Conservation (phyloP, 2,329 filamentous ascomycete species). For the Colletotrichum echinochloae region DNA sequence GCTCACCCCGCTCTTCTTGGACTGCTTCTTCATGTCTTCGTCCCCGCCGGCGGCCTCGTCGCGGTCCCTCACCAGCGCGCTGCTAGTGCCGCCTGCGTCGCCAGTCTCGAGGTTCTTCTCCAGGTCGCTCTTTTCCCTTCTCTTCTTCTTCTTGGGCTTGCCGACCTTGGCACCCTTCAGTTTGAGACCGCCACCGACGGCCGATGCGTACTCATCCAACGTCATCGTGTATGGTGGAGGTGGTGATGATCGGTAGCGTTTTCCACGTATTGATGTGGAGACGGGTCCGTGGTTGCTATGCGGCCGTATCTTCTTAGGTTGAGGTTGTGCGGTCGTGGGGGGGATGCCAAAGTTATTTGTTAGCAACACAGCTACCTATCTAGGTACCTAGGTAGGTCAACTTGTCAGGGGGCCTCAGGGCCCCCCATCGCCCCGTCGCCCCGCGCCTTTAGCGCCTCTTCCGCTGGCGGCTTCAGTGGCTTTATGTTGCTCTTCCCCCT, state of each 20-base stretch:
- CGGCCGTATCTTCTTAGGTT: background rate
- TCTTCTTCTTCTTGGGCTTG: slow-evolving; percentile 76
- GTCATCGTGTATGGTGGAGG: slow-evolving; percentile 63
- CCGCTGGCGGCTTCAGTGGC: slow-evolving; percentile 18
- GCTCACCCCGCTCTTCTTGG: slow-evolving; percentile 45
- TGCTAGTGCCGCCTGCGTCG: slow-evolving; percentile 46
- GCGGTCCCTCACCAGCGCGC: slow-evolving; percentile 59
- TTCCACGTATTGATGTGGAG: slow-evolving; percentile 27
- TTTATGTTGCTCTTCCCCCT: background rate
- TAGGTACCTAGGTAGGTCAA: background rate
- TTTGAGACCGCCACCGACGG: slow-evolving; percentile 79
- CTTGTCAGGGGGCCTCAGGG: slow-evolving; percentile 17
- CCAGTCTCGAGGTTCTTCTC: slow-evolving; percentile 59
- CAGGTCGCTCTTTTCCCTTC: slow-evolving; percentile 60
- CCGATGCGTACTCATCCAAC: slow-evolving; percentile 78
- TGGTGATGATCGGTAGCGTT: background rate
- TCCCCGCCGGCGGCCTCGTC: slow-evolving; percentile 46
- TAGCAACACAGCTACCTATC: background rate
- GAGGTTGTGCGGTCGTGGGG: background rate
- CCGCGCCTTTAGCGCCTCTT: background rate
- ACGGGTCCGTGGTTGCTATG: background rate
- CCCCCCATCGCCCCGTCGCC: slow-evolving; percentile 4
- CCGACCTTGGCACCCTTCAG: slow-evolving; percentile 81
- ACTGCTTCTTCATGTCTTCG: slow-evolving; percentile 45
- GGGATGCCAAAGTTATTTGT: slow-evolving; percentile 6